A percentile compares a stretch with the other conserved stretches of the same genome.
Evolutionary conservation across 257 asterid species (phyloP).

Genomic region (Verbascum thapsus): DNA sequence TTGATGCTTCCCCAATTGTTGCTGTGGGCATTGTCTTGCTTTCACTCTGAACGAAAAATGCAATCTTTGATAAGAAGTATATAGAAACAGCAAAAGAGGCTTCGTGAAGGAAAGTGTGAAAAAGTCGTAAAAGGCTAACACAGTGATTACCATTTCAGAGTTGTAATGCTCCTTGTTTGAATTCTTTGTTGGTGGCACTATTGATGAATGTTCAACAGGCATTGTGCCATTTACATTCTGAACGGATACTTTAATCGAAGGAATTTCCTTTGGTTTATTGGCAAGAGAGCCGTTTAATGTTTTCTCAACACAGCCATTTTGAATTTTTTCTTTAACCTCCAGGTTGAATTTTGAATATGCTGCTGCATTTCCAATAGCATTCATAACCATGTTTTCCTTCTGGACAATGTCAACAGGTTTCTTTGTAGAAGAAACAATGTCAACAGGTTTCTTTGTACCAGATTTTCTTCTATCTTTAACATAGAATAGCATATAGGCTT

Average conservation of each 20-base stretch:
- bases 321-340: constrained; percentile 41
- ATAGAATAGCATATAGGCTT: constrained; percentile 96
- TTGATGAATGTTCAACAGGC: constrained; percentile 27
- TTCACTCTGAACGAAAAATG: constrained; percentile 34
- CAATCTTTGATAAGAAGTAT: constrained; percentile 3
- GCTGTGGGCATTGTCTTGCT: constrained; percentile 19
- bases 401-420: constrained; percentile 40
- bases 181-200: constrained; percentile 36
- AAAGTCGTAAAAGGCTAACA: background rate
- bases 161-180: constrained; percentile 33
- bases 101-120: background rate
- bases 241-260: constrained; percentile 29
- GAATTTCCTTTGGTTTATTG: constrained; percentile 29
- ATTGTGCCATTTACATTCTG: constrained; percentile 32
- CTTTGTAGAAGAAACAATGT: too few relatives aligned
- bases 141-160: constrained; percentile 47
- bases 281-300: constrained; percentile 32
- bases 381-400: constrained; percentile 47
- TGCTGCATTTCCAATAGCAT: constrained; percentile 49
- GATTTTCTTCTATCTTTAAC: constrained; percentile 64
- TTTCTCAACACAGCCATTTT: constrained; percentile 43
- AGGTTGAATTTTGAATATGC: constrained; percentile 42
- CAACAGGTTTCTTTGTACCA: constrained; percentile 49
- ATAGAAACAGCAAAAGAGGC: background rate
- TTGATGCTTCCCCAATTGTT: constrained; percentile 30